These are phyloP conservation scores for Eucalyptus erythrocorys DNA, from an alignment of 345 rosid species.

Conservation along the genomic window DNA sequence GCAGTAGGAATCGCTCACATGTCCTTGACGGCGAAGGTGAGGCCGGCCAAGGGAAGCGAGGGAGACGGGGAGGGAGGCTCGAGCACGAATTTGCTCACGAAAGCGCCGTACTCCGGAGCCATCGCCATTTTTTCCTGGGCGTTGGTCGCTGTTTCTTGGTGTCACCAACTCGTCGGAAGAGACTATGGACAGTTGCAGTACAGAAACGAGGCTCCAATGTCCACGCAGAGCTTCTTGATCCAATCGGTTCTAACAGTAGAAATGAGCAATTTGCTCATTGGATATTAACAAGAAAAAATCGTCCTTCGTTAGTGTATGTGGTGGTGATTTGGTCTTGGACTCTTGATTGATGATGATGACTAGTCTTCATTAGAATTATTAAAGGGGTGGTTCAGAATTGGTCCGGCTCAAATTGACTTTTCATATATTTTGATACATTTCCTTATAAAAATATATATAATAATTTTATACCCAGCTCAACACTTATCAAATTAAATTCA, in stretches of 20 bases:
- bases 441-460: too few relatives aligned
- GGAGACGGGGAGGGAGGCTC: slow-evolving; percentile 30
- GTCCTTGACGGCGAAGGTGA: slow-evolving; percentile 81
- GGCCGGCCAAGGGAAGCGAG: slow-evolving; percentile 40
- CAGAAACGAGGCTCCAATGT: background rate
- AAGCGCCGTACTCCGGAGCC: slow-evolving; percentile 60
- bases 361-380: background rate
- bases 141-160: background rate
- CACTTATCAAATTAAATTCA: background rate
- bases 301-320: background rate
- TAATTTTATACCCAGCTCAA: rapidly evolving
- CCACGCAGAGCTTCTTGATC: background rate
- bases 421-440: background rate
- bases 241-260: background rate
- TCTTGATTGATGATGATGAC: background rate
- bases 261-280: background rate
- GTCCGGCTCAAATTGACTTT: background rate
- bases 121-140: slow-evolving; percentile 17
- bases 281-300: background rate
- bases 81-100: slow-evolving; percentile 59
- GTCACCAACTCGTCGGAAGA: rapidly evolving
- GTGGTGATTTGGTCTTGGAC: background rate
- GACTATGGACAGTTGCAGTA: rapidly evolving
- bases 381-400: rapidly evolving
- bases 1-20: slow-evolving; percentile 25